These are phyloP conservation scores for Melampsora americana DNA, from an alignment of 1,284 basidiomycete genomes.

Conservation along the genomic window DNA sequence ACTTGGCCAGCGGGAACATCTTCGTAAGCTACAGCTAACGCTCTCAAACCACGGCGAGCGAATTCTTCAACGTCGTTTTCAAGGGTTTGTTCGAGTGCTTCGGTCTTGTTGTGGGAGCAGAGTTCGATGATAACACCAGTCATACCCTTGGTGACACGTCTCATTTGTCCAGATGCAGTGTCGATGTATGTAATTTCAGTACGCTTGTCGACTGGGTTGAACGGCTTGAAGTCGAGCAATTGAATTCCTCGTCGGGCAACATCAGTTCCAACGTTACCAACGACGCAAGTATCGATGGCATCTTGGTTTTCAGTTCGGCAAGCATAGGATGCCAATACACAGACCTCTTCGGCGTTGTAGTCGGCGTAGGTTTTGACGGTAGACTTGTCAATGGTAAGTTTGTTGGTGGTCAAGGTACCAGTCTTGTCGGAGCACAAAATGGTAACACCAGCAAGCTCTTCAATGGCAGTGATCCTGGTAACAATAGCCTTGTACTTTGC, in stretches of 20 bases:
- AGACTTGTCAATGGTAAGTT: conserved; percentile 91
- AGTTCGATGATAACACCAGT: conserved; percentile 70
- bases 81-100: conserved; percentile 81
- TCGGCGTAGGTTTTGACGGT: conserved; percentile 88
- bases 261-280: conserved; percentile 68
- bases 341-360: conserved; percentile 83
- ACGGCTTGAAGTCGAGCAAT: conserved; percentile 96
- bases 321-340: conserved; percentile 88
- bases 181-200: conserved; percentile 97
- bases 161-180: conserved; percentile 84
- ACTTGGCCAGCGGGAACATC: conserved; percentile 61
- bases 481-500: conserved; percentile 98
- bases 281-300: conserved; percentile 80
- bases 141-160: conserved; percentile 99
- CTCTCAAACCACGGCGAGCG: conserved; percentile 91
- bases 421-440: conserved; percentile 98
- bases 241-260: conserved; percentile 87
- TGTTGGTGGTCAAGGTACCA: conserved; percentile 95
- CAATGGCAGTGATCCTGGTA: conserved; percentile 95
- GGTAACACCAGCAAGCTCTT: conserved; percentile 93
- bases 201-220: conserved; percentile 98
- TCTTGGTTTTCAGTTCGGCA: conserved; percentile 99
- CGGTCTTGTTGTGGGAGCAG: conserved; percentile 94
- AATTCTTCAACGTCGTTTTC: conserved; percentile 95
- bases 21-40: conserved; percentile 92